Evolutionary conservation across 306 rosid genomes (phyloP).

Genomic region (Inga laurina): DNA sequence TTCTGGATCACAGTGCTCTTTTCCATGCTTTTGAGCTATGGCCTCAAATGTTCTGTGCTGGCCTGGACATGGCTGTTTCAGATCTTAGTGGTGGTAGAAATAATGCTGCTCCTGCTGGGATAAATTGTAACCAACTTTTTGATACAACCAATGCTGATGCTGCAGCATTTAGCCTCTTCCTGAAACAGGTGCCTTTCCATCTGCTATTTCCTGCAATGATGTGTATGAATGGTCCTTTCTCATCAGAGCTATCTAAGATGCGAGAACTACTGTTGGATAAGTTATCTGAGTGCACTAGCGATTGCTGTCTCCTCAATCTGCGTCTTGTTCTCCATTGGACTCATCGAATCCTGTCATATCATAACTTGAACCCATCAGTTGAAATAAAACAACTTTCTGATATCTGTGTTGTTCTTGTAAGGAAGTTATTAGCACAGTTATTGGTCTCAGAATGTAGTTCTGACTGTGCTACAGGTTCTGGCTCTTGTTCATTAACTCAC

Average conservation of each 20-base stretch:
- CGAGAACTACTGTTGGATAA: slow-evolving; percentile 61
- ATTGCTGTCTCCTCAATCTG: slow-evolving; percentile 46
- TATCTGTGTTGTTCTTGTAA: slow-evolving; percentile 59
- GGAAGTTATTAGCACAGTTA: slow-evolving; percentile 45
- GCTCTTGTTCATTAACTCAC: slow-evolving; percentile 42
- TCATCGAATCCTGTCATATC: slow-evolving; percentile 55
- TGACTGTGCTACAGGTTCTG: slow-evolving; percentile 30
- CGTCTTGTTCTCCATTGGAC: slow-evolving; percentile 79
- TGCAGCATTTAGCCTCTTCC: slow-evolving; percentile 62
- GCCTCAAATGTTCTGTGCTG: slow-evolving; percentile 54
- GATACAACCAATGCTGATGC: slow-evolving; percentile 46
- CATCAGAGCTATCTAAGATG: slow-evolving; percentile 49
- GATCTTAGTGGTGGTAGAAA: slow-evolving; percentile 28
- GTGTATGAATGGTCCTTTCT: slow-evolving; percentile 47
- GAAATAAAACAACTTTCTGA: slow-evolving; percentile 51
- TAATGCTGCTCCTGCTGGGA: slow-evolving; percentile 31
- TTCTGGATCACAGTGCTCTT: slow-evolving; percentile 59
- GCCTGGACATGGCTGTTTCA: slow-evolving; percentile 59
- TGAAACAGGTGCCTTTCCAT: slow-evolving; percentile 77
- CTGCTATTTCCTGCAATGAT: slow-evolving; percentile 74
- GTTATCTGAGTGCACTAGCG: slow-evolving; percentile 45
- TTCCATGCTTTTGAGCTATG: slow-evolving; percentile 58
- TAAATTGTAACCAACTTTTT: slow-evolving; percentile 32
- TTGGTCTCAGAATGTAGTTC: slow-evolving; percentile 46
- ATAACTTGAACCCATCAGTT: slow-evolving; percentile 42